These are phyloP conservation scores for Puya raimondii DNA, from an alignment of 176 grass and related monocot species.

Conservation along the genomic window DNA sequence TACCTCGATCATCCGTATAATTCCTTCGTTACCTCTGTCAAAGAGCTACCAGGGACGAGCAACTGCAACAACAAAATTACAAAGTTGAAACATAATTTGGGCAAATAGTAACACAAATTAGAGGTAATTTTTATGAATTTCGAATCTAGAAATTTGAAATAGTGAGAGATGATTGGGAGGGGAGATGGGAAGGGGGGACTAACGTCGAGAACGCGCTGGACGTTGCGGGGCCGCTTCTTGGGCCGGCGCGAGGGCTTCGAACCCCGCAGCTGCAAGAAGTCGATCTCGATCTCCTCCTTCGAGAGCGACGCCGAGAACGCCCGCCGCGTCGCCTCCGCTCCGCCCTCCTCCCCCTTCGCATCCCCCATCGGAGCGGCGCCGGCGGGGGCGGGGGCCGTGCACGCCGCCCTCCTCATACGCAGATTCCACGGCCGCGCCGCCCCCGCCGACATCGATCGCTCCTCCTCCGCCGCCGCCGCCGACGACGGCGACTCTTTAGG, in stretches of 20 bases:
- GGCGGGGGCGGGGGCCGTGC: constrained; percentile 1
- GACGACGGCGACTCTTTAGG: too few species aligned
- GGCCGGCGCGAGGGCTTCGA: constrained; percentile 10
- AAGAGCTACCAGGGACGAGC: constrained; percentile 1
- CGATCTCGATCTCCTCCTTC: constrained; percentile 15
- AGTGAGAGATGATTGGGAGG: too few species aligned
- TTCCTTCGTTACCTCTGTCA: constrained; percentile 1
- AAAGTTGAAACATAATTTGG: not conserved
- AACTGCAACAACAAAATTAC: constrained; percentile 9
- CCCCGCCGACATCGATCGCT: not conserved
- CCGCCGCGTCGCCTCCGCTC: not conserved
- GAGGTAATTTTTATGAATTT: not conserved
- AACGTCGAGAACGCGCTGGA: constrained; percentile 6
- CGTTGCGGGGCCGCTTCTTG: constrained; percentile 9
- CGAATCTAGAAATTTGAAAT: not conserved
- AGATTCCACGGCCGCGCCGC: constrained; percentile 12
- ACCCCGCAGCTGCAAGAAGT: constrained; percentile 4
- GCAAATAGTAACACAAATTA: not conserved
- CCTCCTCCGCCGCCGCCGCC: too few species aligned
- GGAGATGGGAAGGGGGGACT: not conserved
- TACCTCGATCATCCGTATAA: not conserved
- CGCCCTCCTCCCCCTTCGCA: not conserved
- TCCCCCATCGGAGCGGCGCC: not conserved
- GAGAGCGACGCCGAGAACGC: constrained; percentile 5
- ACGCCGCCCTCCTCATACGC: constrained; percentile 18